phyloP scores from a whole-genome alignment of 345 rosid genomes.

The Alliaria petiolata region DNA sequence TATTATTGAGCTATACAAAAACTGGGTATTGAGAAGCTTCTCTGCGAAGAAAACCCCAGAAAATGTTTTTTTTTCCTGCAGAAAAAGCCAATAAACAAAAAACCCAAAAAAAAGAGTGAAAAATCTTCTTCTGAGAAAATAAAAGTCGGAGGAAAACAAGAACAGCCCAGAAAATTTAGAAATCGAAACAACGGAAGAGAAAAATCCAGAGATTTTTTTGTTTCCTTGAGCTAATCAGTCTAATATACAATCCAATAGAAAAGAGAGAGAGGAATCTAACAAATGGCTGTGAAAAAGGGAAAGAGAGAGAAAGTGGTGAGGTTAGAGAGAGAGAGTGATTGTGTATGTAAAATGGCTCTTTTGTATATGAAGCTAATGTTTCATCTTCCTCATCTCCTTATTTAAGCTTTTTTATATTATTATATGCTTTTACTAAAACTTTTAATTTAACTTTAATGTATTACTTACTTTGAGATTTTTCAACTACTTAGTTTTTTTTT shows the following conservation, averaged over 20 bases:
- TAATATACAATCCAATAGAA: constrained; percentile 42
- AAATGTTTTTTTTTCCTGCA: constrained; percentile 12
- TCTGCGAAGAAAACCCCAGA: constrained; percentile 42
- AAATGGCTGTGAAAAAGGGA: constrained; percentile 51
- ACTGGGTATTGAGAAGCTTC: constrained; percentile 32
- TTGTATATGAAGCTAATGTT: constrained; percentile 25
- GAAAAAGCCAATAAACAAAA: constrained; percentile 25
- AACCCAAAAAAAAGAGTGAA: constrained; percentile 6
- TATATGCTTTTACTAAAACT: background rate
- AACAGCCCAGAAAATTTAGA: constrained; percentile 22
- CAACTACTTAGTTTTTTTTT: background rate
- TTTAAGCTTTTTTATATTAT: constrained; percentile 12
- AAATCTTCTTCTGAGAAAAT: constrained; percentile 4
- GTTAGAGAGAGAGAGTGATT: constrained; percentile 19
- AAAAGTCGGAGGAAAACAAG: background rate
- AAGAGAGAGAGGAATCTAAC: constrained; percentile 58
- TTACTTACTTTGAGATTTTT: background rate
- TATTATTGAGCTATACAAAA: constrained; percentile 28
- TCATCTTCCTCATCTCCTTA: constrained; percentile 29
- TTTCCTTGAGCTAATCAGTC: constrained; percentile 45
- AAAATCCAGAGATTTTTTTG: constrained; percentile 6
- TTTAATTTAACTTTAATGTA: background rate
- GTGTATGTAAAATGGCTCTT: constrained; percentile 9
- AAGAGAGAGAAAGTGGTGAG: constrained; percentile 34
- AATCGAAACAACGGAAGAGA: constrained; percentile 9